Evolutionary conservation across 371 early-diverging fungal genomes (phyloP).

Genomic region (Mortierella sp.): DNA sequence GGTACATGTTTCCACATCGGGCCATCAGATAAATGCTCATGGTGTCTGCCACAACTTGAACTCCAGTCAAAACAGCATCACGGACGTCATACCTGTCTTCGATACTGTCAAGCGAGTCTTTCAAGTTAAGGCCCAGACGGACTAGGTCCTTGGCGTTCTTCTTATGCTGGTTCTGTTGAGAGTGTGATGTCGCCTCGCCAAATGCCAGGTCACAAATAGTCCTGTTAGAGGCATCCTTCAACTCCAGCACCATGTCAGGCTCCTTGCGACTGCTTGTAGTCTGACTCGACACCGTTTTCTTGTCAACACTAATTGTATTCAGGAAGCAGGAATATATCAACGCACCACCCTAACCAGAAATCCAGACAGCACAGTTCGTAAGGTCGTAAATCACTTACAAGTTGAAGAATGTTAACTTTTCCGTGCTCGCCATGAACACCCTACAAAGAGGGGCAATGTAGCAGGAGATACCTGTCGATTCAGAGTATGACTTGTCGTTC

Average conservation of each 20-base stretch:
- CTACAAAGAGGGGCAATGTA: conserved; percentile 16
- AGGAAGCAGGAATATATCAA: conserved; percentile 4
- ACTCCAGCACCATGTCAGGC: conserved; percentile 15
- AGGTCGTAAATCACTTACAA: conserved; percentile 19
- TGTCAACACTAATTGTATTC: conserved; percentile 18
- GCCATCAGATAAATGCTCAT: conserved; percentile 6
- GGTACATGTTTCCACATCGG: conserved; percentile 1
- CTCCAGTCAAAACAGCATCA: conserved; percentile 3
- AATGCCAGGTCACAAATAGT: conserved; percentile 21
- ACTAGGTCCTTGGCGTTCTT: conserved; percentile 34
- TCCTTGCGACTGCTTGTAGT: conserved; percentile 12
- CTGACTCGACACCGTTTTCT: conserved; percentile 4
- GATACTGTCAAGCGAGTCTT: conserved; percentile 23
- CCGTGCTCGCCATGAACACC: conserved; percentile 7
- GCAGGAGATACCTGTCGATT: conserved; percentile 20
- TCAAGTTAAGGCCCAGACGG: conserved; percentile 11
- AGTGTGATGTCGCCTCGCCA: conserved; percentile 19
- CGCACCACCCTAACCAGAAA: not conserved
- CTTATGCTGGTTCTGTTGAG: conserved; percentile 9
- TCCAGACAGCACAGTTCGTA: not conserved
- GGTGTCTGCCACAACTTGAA: conserved; percentile 4
- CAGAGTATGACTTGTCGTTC: conserved; percentile 4
- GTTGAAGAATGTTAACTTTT: conserved; percentile 13
- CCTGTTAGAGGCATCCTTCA: conserved; percentile 17
- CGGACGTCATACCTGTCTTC: conserved; percentile 11